These are phyloP conservation scores for Jacaranda copaia DNA, from an alignment of 257 asterid genomes.

Conservation along the genomic window DNA sequence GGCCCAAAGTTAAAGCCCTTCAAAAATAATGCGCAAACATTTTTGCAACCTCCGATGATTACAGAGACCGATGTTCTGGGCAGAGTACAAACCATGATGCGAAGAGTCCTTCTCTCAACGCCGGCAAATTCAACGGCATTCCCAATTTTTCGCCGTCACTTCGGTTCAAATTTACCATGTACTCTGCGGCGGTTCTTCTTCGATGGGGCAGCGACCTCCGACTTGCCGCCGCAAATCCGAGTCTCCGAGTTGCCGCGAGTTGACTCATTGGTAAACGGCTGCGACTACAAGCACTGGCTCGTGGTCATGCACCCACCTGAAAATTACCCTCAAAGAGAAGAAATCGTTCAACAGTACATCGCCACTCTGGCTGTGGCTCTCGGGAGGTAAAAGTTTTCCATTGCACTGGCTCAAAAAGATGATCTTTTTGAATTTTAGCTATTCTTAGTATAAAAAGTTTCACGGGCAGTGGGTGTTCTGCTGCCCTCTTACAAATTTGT, in stretches of 20 bases:
- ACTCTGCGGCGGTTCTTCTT: slow-evolving; percentile 31
- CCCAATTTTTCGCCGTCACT: slow-evolving; percentile 29
- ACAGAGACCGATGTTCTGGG: background rate
- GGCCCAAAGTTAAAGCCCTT: slow-evolving; percentile 7
- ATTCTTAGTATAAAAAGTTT: background rate
- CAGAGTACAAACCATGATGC: slow-evolving; percentile 39
- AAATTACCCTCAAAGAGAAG: slow-evolving; percentile 48
- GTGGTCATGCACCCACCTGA: slow-evolving; percentile 53
- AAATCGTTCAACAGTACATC: slow-evolving; percentile 41
- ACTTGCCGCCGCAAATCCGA: slow-evolving; percentile 28
- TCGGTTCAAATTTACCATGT: slow-evolving; percentile 15
- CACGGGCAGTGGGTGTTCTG: background rate
- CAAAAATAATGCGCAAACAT: background rate
- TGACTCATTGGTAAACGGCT: slow-evolving; percentile 44
- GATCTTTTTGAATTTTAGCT: background rate
- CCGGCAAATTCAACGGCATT: slow-evolving; percentile 27
- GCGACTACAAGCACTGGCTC: slow-evolving; percentile 59
- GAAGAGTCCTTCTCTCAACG: slow-evolving; percentile 15
- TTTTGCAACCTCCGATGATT: background rate
- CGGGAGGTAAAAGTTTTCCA: slow-evolving; percentile 39
- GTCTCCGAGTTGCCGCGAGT: slow-evolving; percentile 44
- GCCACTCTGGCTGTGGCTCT: slow-evolving; percentile 47
- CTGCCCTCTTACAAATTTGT: background rate
- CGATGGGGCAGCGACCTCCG: background rate
- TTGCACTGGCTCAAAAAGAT: background rate